phyloP scores from a whole-genome alignment of 495 filamentous ascomycete species.

The Penicillium atrosanguineum region DNA sequence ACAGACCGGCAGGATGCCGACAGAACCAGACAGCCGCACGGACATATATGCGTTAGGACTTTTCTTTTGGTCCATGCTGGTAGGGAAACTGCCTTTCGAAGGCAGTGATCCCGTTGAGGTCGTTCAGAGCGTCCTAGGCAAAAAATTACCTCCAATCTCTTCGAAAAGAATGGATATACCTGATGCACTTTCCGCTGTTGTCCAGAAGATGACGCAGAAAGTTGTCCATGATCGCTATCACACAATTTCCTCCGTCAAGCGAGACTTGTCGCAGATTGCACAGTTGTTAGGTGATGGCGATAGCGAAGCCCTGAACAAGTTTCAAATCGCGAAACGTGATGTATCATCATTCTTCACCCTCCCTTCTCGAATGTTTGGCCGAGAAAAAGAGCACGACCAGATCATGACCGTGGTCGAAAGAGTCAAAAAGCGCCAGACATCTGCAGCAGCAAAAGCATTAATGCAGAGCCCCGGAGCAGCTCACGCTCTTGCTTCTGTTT shows the following conservation, averaged over 20 bases:
- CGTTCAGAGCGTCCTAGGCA: conserved; percentile 78
- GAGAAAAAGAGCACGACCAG: conserved; percentile 64
- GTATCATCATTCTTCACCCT: conserved; percentile 85
- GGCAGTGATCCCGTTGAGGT: conserved; percentile 79
- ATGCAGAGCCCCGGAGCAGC: conserved; percentile 37
- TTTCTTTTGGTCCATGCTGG: conserved; percentile 81
- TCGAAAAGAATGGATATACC: conserved; percentile 75
- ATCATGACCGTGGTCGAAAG: conserved; percentile 72
- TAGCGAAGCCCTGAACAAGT: conserved; percentile 61
- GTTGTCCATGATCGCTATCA: conserved; percentile 80
- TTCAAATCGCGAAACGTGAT: conserved; percentile 70
- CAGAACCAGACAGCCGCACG: conserved; percentile 82
- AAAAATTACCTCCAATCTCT: conserved; percentile 71
- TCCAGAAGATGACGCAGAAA: conserved; percentile 88
- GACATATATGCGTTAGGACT: conserved; percentile 89
- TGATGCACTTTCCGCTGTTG: conserved; percentile 72
- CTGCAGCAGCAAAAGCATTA: conserved; percentile 42
- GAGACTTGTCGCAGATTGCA: conserved; percentile 69
- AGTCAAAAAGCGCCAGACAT: conserved; percentile 60
- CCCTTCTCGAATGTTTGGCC: conserved; percentile 74
- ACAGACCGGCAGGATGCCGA: conserved; percentile 86
- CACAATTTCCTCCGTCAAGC: conserved; percentile 74
- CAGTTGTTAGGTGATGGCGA: conserved; percentile 75
- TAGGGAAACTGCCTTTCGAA: conserved; percentile 72
- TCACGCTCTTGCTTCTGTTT: conserved; percentile 53